Evolutionary conservation across 2,329 filamentous ascomycete genomes (phyloP).

Genomic region (Raffaelea arxii): DNA sequence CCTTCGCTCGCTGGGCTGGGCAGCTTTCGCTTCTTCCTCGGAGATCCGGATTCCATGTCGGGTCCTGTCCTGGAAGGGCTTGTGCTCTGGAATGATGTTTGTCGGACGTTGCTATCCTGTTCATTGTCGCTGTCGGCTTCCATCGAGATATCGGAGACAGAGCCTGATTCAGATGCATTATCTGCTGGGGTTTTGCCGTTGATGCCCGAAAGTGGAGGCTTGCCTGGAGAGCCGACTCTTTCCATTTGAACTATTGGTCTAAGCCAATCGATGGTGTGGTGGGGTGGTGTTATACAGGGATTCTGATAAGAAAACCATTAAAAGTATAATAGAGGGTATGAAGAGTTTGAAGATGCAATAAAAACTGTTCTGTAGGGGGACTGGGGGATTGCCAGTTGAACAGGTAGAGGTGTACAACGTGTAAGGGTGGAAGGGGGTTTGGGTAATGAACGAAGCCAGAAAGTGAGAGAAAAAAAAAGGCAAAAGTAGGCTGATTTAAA

Average conservation of each 20-base stretch:
- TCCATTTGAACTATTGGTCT: no score
- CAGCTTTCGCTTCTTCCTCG: conserved; percentile 20
- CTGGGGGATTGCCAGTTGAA: no score
- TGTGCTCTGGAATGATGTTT: not conserved
- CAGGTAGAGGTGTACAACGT: no score
- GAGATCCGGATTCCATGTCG: conserved; percentile 1
- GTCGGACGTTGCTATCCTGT: not conserved
- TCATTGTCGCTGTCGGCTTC: conserved; percentile 20
- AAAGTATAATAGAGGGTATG: no score
- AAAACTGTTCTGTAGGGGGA: no score
- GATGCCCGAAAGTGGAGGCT: not conserved
- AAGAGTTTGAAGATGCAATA: no score
- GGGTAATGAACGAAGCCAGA: not conserved
- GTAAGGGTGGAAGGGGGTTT: no score
- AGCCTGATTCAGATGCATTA: not conserved
- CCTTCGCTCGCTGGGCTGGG: conserved; percentile 7
- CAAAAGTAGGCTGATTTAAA: no score
- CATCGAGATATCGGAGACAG: conserved; percentile 24
- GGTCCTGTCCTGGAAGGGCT: not conserved
- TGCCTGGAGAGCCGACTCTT: no score
- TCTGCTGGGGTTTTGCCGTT: not conserved
- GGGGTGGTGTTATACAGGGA: no score
- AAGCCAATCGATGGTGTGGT: no score
- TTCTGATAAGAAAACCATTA: no score
- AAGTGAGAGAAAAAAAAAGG: not conserved